Percentiles rank a stretch among this genome's conserved stretches.
phyloP scores from a whole-genome alignment of 345 rosid species.

The Salix exigua region DNA sequence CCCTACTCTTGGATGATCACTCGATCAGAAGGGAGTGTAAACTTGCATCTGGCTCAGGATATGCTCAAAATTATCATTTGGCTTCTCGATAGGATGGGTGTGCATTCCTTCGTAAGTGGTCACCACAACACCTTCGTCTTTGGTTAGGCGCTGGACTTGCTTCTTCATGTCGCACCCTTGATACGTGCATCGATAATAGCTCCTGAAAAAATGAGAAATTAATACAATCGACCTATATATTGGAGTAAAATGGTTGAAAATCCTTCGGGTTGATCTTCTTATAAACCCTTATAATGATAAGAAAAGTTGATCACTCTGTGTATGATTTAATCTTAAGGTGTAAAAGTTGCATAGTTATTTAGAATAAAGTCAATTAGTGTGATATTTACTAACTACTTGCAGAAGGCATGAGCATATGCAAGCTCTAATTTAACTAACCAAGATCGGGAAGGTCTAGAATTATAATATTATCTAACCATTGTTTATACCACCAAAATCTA shows the following conservation, averaged over 20 bases:
- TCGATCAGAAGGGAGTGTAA: constrained; percentile 43
- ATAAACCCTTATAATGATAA: too few species aligned
- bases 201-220: constrained; percentile 37
- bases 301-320: too few species aligned
- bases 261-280: too few species aligned
- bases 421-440: too few species aligned
- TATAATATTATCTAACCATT: too few species aligned
- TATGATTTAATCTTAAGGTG: neutral
- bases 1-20: neutral
- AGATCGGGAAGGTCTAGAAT: too few species aligned
- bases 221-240: neutral
- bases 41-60: constrained; percentile 79
- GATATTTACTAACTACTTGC: neutral
- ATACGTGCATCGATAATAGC: constrained; percentile 77
- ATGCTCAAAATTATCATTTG: constrained; percentile 70
- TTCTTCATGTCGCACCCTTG: constrained; percentile 81
- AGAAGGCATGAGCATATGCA: too few species aligned
- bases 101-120: constrained; percentile 90
- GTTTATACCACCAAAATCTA: too few species aligned
- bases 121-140: constrained; percentile 64
- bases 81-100: constrained; percentile 58
- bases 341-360: neutral
- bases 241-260: too few species aligned
- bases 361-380: neutral
- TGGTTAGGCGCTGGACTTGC: constrained; percentile 77